These are phyloP conservation scores for Trichoderma brevicompactum DNA, from an alignment of 2,329 filamentous ascomycete genomes.

Conservation along the genomic window DNA sequence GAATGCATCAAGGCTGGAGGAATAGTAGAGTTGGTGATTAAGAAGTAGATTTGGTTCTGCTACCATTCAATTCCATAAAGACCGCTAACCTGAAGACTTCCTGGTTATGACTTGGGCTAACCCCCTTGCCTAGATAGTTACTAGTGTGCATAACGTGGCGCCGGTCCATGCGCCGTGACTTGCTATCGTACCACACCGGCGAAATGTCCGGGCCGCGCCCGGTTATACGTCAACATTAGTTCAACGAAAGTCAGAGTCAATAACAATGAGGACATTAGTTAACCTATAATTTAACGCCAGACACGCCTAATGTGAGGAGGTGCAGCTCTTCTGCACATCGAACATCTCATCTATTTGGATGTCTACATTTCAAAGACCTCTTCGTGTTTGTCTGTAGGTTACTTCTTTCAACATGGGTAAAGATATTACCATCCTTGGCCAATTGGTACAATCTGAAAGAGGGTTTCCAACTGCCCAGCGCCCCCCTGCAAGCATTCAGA, in stretches of 20 bases:
- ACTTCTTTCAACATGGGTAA: constrained; percentile 10
- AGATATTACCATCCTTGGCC: background rate
- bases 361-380: background rate
- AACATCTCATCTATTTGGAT: background rate
- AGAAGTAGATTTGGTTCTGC: background rate
- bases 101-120: background rate
- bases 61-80: background rate
- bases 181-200: background rate
- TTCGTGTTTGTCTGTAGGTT: background rate
- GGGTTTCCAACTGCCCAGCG: background rate
- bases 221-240: background rate
- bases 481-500: background rate
- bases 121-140: background rate
- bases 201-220: constrained; percentile 10
- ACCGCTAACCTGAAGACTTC: background rate
- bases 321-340: background rate
- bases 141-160: background rate
- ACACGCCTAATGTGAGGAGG: background rate
- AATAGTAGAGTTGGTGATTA: background rate
- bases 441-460: background rate
- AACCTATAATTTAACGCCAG: background rate
- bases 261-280: background rate
- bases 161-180: background rate
- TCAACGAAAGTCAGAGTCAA: background rate
- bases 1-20: background rate